Evolutionary conservation across 148 eudicot species (phyloP).

Genomic region (Nepenthes mirabilis): DNA sequence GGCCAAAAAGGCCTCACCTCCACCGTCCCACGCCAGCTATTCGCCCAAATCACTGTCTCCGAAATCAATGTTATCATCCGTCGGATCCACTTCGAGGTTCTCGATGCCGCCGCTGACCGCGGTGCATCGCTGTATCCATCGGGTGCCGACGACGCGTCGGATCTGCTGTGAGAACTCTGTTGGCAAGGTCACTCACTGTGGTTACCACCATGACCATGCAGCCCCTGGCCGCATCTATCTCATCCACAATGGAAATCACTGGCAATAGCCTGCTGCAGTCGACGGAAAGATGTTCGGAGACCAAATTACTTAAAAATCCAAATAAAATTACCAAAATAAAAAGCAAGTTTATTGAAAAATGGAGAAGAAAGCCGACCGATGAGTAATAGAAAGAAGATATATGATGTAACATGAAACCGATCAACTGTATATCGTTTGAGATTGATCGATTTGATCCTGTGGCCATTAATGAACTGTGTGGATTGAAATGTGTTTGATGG

Average conservation of each 20-base stretch:
- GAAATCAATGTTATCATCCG: neutral
- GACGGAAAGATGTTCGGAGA: no score
- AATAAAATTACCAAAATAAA: no score
- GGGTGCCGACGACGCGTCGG: conserved; percentile 6
- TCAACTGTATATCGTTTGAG: no score
- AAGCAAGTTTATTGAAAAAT: no score
- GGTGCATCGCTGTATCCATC: neutral
- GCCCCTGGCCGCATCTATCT: conserved; percentile 23
- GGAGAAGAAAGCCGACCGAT: no score
- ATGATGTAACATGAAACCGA: no score
- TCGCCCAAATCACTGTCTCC: neutral
- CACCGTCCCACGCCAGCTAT: no score
- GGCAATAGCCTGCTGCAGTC: conserved; percentile 28
- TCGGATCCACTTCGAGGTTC: neutral
- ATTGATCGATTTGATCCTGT: no score
- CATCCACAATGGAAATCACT: conserved; percentile 38
- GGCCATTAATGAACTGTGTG: no score
- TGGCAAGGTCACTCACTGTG: conserved; percentile 12
- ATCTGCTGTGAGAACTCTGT: conserved; percentile 20
- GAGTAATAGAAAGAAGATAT: no score
- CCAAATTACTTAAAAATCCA: no score
- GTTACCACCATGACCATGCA: conserved; percentile 16
- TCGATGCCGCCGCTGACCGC: neutral
- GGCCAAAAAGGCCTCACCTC: conserved; percentile 1
- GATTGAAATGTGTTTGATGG: no score